A percentile compares a stretch with the other conserved stretches of the same genome.
Evolutionary conservation across 139 green algal species (phyloP).

Genomic region (Chlorella sp.): DNA sequence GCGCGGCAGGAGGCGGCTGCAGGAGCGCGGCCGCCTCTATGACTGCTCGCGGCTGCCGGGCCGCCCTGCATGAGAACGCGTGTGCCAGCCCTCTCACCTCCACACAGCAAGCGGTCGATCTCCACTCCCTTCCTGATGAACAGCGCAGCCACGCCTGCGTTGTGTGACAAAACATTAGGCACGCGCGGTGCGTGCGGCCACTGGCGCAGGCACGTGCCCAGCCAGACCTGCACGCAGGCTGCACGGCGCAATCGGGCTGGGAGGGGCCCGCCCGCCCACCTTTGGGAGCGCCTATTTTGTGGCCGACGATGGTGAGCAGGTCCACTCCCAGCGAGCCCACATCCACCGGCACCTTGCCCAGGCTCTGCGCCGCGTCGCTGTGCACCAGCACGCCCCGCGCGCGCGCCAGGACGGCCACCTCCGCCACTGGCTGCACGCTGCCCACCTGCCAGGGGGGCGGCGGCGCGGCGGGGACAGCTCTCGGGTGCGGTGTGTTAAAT

Average conservation of each 20-base stretch:
- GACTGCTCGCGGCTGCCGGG: background rate
- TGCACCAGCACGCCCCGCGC: conserved; percentile 56
- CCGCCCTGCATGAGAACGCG: background rate
- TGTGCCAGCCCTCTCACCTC: conserved; percentile 47
- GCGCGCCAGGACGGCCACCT: conserved; percentile 35
- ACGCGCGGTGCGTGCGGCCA: too few species aligned
- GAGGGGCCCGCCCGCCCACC: too few species aligned
- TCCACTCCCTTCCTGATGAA: conserved; percentile 61
- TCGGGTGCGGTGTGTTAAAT: background rate
- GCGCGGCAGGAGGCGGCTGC: background rate
- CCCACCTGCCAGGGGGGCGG: conserved; percentile 42
- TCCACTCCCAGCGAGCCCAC: conserved; percentile 73
- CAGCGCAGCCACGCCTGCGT: conserved; percentile 78
- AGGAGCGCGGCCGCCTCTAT: background rate
- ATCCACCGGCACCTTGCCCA: conserved; percentile 76
- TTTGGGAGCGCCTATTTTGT: conserved; percentile 90
- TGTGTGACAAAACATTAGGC: too few species aligned
- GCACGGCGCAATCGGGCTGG: too few species aligned
- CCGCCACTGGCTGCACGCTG: conserved; percentile 51
- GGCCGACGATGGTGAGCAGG: conserved; percentile 72
- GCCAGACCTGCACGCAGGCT: too few species aligned
- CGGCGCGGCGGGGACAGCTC: background rate
- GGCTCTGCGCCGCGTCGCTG: conserved; percentile 76
- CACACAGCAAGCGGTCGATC: conserved; percentile 56
- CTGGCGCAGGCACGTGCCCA: too few species aligned